Percentiles rank a stretch among this genome's conserved stretches.
Evolutionary conservation across 2,329 filamentous ascomycete genomes (phyloP).

Genomic region (Scedosporium boydii): DNA sequence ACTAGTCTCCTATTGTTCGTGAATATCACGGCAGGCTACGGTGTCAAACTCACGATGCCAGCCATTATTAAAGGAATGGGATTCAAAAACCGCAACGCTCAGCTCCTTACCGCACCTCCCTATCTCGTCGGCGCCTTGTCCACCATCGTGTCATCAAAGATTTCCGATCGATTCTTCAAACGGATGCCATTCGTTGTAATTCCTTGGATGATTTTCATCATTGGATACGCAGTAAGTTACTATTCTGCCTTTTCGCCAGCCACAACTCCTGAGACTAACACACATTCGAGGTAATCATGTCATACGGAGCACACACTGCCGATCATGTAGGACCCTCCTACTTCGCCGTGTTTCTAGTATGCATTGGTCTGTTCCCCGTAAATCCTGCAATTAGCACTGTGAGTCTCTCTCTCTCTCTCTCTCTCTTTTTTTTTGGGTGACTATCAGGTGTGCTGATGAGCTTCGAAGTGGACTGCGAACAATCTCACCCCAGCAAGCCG

Average conservation of each 20-base stretch:
- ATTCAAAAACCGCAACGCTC: conserved; percentile 15
- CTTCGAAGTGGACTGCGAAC: conserved; percentile 29
- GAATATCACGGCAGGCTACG: conserved; percentile 14
- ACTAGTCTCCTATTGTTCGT: conserved; percentile 11
- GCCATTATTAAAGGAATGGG: conserved; percentile 15
- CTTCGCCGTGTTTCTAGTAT: conserved; percentile 28
- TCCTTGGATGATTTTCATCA: conserved; percentile 31
- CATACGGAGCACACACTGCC: too few relatives aligned
- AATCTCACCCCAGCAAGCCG: conserved; percentile 28
- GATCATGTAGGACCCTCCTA: conserved; percentile 33
- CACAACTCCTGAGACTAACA: too few relatives aligned
- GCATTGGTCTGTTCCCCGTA: conserved; percentile 11
- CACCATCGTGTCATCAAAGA: conserved; percentile 3
- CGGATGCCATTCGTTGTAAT: conserved; percentile 21
- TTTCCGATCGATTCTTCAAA: conserved; percentile 5
- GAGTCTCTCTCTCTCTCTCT: conserved; percentile 1
- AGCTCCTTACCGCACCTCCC: conserved; percentile 18
- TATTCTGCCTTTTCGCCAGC: conserved; percentile 10
- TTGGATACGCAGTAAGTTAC: conserved; percentile 19
- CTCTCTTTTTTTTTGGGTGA: neutral
- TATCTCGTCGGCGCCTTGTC: conserved; percentile 11
- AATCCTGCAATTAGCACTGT: conserved; percentile 4
- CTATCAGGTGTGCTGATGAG: conserved; percentile 27
- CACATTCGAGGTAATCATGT: too few relatives aligned
- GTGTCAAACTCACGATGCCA: conserved; percentile 33